Base-by-base conservation (phyloP, 2,329 filamentous ascomycete genomes). In the Alternaria gansuensis region DNA sequence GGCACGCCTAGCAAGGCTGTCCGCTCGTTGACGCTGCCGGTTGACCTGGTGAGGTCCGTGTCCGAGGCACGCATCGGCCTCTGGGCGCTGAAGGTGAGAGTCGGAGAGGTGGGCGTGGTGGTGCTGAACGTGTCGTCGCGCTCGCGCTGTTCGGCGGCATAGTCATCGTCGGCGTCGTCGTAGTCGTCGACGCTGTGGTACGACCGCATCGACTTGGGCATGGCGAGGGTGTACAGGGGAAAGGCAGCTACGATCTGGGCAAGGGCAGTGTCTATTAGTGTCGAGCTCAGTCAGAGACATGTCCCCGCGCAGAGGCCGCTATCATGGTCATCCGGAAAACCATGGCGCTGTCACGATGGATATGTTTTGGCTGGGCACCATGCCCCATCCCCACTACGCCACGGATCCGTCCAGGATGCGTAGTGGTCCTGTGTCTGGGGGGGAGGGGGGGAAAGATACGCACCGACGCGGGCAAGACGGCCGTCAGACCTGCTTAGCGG, bases 1-100 rank as follows among this genome's bases (percentile, higher is more conserved):
- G 67, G 65, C 56, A 78, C 71, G 3, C 75, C 78, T 4, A 85
- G 78, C 57, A 85, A 68, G 55, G 80, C 79, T 7, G 82, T 80
- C 17, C 75, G 76, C 69, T 85, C 83, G 57, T 82, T 82, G 28
- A 76, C 55, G 69, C 77, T 55, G 65, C 73, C 56, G 63, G 68
- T 52, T 56, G 70, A 60, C 63, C 69, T 52, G 51, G 70, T 46
- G 64, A 78, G 65, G 63, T 80, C 69, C 55, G 67, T 63, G 58
- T 72, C 74, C 44, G 79, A 78, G 49, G 73, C 69, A 53, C 71
- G 74, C 63, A 70, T 68, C 36, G 61, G 68, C 34, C 70, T 63
- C 33, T 66, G 57, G 21, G 60, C 64, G 45, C 75, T 75, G 63
- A 73, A 73, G 3, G 68, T 70, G 43, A 66, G 57, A 2, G 71